A percentile compares a stretch with the other conserved stretches of the same genome.
These are phyloP conservation scores for Neurospora sp. DNA, from an alignment of 495 filamentous ascomycete genomes.

Conservation along the genomic window DNA sequence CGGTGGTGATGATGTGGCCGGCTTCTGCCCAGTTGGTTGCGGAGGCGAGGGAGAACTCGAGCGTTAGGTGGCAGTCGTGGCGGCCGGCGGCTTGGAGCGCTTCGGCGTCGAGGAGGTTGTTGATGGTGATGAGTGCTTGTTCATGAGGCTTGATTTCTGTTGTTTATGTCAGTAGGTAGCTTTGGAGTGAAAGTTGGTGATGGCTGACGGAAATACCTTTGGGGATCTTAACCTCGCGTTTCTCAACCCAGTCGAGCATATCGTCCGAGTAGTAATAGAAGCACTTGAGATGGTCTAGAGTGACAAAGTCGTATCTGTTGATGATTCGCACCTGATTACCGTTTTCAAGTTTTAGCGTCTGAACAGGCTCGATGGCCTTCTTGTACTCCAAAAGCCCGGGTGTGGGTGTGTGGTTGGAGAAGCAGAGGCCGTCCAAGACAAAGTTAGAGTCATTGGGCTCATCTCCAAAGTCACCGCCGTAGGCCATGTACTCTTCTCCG, in stretches of 20 bases:
- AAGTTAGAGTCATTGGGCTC: slow-evolving; percentile 61
- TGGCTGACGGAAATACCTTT: slow-evolving; percentile 3
- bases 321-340: slow-evolving; percentile 31
- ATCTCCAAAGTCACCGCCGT: slow-evolving; percentile 66
- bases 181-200: not conserved
- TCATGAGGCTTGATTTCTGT: slow-evolving; percentile 26
- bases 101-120: slow-evolving; percentile 6
- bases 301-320: slow-evolving; percentile 46
- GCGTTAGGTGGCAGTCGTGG: slow-evolving; percentile 32
- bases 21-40: slow-evolving; percentile 35
- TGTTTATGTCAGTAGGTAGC: slow-evolving; percentile 13
- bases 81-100: not conserved
- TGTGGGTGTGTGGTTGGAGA: slow-evolving; percentile 48
- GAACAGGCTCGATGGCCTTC: slow-evolving; percentile 55
- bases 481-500: slow-evolving; percentile 50
- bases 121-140: slow-evolving; percentile 21
- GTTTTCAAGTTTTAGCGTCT: slow-evolving; percentile 24
- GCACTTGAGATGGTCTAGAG: slow-evolving; percentile 39
- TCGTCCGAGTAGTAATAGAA: not conserved
- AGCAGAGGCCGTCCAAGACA: slow-evolving; percentile 56
- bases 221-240: slow-evolving; percentile 25
- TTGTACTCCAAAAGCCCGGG: slow-evolving; percentile 54
- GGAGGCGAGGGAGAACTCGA: slow-evolving; percentile 32
- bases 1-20: slow-evolving; percentile 42
- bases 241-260: slow-evolving; percentile 3